phyloP scores from a whole-genome alignment of 345 rosid species.

The Populus tremula region DNA sequence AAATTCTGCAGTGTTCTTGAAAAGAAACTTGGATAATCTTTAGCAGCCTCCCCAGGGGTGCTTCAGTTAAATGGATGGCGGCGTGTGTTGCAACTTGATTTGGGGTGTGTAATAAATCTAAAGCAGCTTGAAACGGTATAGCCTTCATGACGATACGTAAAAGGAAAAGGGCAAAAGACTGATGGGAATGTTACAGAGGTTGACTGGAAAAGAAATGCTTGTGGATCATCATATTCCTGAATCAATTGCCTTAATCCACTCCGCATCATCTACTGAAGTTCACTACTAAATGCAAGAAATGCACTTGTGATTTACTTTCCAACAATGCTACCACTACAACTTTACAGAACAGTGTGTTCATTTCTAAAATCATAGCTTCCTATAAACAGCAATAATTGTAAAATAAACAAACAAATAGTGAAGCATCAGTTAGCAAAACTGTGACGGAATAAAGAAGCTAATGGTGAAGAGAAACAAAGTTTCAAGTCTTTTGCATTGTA shows the following conservation, averaged over 20 bases:
- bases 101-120: background rate
- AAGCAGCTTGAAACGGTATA: background rate
- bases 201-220: background rate
- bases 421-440: constrained; percentile 39
- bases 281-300: constrained; percentile 4
- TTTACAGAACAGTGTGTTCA: constrained; percentile 21
- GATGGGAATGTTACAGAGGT: background rate
- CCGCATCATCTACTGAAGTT: background rate
- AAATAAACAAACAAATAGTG: constrained; percentile 17
- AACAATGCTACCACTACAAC: constrained; percentile 22
- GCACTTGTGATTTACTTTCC: constrained; percentile 12
- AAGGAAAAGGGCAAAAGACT: background rate
- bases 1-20: background rate
- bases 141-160: background rate
- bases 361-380: constrained; percentile 12
- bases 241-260: background rate
- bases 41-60: background rate
- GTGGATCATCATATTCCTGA: constrained; percentile 2
- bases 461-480: constrained; percentile 32
- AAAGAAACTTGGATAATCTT: background rate
- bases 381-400: constrained; percentile 21
- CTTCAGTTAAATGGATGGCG: background rate
- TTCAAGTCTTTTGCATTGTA: constrained; percentile 19
- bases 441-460: constrained; percentile 30
- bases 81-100: background rate